Base-by-base conservation (phyloP, 768 basidiomycete species). In the Tricholoma saponaceum region DNA sequence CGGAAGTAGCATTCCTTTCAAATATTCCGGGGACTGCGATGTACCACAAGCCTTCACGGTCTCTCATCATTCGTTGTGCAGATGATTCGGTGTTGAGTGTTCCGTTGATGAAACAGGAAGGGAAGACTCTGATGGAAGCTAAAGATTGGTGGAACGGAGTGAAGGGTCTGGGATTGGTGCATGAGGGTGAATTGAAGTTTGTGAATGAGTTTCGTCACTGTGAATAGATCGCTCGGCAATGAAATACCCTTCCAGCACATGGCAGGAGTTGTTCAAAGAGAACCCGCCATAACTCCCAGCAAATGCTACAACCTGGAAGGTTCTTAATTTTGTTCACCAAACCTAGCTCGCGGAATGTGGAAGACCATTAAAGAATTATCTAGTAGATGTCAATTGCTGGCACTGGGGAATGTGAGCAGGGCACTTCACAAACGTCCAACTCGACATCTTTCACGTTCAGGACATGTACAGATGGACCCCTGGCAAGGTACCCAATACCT, bases 101-200 rank as follows among this genome's bases (percentile, higher is more conserved):
- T 1, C 72, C 72, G 2, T 70, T 72, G 59, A 72, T 94, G 16
- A 85, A 88, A 64, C 82, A 84, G 58, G 84, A 87, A 60, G 83
- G 83, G 54, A 80, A 81, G 61, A 70, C 76, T 23, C 68, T 81
- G 62, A 60, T 90, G 58, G 66, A 65, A 13, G 86, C 84, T 2
- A 79, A 74, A 58, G 85, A 86, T 52, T 94, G 89, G 86, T 92
- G 89, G 89, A 91, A 90, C 67, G 91, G 92, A 2, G 72, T 70
- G 26, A 74, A 74, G 56, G 67, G 70, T 35, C 55, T 67, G 32
- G 70, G 69, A 13, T 57, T 71, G 23, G 62, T 63, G n/a, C 52
- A 54, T 16, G 44, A 66, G 26, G 58, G 56, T 13, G 58, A 64
- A 60, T 18, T 66, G 30, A 62, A 32, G 32, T 64, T 66, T 33